These are phyloP conservation scores for Massarina eburnea DNA, from an alignment of 2,329 filamentous ascomycete genomes.

Conservation along the genomic window DNA sequence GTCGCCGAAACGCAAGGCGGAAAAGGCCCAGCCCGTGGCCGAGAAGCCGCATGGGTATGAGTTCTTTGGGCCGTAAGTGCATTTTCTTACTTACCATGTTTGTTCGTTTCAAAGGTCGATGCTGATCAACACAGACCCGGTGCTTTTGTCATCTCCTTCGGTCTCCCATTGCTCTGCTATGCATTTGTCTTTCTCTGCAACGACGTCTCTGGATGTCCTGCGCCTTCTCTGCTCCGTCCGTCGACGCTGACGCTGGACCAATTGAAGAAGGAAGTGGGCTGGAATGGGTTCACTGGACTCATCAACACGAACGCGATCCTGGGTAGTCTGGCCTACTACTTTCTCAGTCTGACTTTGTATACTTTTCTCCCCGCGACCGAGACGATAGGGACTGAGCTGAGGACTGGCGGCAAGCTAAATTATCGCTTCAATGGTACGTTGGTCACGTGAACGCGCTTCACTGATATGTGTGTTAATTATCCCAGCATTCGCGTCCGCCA, in stretches of 20 bases:
- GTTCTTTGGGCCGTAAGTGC: constrained; percentile 44
- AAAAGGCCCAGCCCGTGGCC: constrained; percentile 17
- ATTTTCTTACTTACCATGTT: neutral
- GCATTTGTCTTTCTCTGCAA: constrained; percentile 85
- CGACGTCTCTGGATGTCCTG: constrained; percentile 87
- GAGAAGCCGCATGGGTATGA: constrained; percentile 43
- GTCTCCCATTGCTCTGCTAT: constrained; percentile 78
- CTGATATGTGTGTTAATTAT: constrained; percentile 3
- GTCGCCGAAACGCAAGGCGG: constrained; percentile 28
- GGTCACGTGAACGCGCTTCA: constrained; percentile 7
- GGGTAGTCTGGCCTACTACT: constrained; percentile 77
- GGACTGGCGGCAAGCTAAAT: constrained; percentile 71
- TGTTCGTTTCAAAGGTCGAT: neutral
- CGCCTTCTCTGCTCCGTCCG: constrained; percentile 75
- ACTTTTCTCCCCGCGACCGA: constrained; percentile 74
- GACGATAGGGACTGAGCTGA: constrained; percentile 69
- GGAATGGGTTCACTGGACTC: constrained; percentile 75
- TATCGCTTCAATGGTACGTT: constrained; percentile 69
- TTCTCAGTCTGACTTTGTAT: constrained; percentile 73
- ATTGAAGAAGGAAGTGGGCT: constrained; percentile 79
- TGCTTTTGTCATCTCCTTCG: constrained; percentile 75
- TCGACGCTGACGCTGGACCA: constrained; percentile 69
- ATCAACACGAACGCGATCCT: constrained; percentile 68
- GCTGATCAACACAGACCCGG: constrained; percentile 61
- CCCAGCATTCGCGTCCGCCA: constrained; percentile 72